These are phyloP conservation scores for Periconia sp. DNA, from an alignment of 2,329 filamentous ascomycete genomes.

Conservation along the genomic window DNA sequence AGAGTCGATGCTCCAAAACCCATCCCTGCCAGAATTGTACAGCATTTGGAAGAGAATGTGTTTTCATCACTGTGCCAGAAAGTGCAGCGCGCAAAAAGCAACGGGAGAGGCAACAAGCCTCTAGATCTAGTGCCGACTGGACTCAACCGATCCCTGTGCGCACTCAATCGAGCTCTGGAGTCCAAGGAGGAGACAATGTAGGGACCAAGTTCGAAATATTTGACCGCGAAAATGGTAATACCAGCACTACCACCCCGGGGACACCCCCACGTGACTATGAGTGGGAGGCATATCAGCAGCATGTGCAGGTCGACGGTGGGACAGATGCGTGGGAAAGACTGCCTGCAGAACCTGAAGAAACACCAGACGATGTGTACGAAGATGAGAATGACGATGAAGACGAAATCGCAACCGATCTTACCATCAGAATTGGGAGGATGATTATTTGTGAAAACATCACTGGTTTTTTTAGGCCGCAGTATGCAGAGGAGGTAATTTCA, in stretches of 20 bases:
- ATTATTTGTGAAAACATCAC: slow-evolving; percentile 44
- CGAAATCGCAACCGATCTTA: slow-evolving; percentile 41
- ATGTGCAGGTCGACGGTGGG: slow-evolving; percentile 40
- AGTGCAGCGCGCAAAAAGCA: slow-evolving; percentile 41
- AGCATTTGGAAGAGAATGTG: slow-evolving; percentile 41
- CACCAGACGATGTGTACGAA: slow-evolving; percentile 41
- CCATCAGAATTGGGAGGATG: slow-evolving; percentile 42
- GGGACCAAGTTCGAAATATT: slow-evolving; percentile 20
- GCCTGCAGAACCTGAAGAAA: slow-evolving; percentile 40
- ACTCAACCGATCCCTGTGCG: slow-evolving; percentile 40
- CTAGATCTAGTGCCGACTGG: slow-evolving; percentile 37
- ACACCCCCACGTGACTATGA: slow-evolving; percentile 43
- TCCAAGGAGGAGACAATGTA: background rate
- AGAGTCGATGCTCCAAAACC: slow-evolving; percentile 43
- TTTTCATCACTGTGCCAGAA: slow-evolving; percentile 44
- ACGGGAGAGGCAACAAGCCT: slow-evolving; percentile 32
- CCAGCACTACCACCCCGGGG: slow-evolving; percentile 38
- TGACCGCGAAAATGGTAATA: slow-evolving; percentile 26
- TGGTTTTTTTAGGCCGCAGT: slow-evolving; percentile 42
- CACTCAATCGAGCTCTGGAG: slow-evolving; percentile 17
- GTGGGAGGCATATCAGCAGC: slow-evolving; percentile 43
- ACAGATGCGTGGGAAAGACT: slow-evolving; percentile 40
- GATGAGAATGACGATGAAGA: slow-evolving; percentile 44
- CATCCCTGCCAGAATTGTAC: slow-evolving; percentile 44
- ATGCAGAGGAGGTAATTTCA: slow-evolving; percentile 43